Evolutionary conservation across 2,329 filamentous ascomycete genomes (phyloP), one percentile per base, ranked within the genome.

Genomic region (Cordyceps tenuipes): DNA sequence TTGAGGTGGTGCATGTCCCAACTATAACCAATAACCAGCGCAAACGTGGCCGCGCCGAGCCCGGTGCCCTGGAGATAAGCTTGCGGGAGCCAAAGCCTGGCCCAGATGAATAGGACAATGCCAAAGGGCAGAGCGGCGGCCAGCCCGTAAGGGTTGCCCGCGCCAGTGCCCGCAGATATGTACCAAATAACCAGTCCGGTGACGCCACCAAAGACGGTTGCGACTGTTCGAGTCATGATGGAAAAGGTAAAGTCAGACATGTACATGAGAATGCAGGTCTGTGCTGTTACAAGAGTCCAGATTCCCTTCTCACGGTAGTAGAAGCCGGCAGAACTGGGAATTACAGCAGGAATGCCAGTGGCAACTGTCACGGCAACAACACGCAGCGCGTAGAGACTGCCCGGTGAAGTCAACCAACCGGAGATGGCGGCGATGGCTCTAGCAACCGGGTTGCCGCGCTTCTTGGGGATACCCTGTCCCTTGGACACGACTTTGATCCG

Each of bases 301-400:
- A 82, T 68, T 0, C 79, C 78, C 64, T 79, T 80, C 60, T 81
- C 74, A 3, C 78, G 73, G 54, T 79, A 81, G 63, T 75, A 81
- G 64, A 82, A 82, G 1, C 76, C 78, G 0, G 79, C 74, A 1
- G 72, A 73, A 29, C 67, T 65, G 0, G 76, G 75, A 3, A 82
- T 68, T 0, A 71, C 70, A 0, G 75, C 72, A 0, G 78, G 75
- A 5, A 82, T 74, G 0, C 69, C 66, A 0, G 73, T 67, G 0
- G 74, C 77, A 12, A 81, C 67, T 0, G 79, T 80, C 0, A 79
- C 75, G 7, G 75, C 63, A 0, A 81, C 76, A 69, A 80, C 74
- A 2, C 79, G 75, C 10, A 81, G 58, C 0, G 76, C 77, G 59
- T 75, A 80, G 64, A 79, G 70, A 0, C 78, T 78, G 1, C 73